Evolutionary conservation across 2,329 filamentous ascomycete genomes (phyloP).

Genomic region (Colletotrichum filicis): DNA sequence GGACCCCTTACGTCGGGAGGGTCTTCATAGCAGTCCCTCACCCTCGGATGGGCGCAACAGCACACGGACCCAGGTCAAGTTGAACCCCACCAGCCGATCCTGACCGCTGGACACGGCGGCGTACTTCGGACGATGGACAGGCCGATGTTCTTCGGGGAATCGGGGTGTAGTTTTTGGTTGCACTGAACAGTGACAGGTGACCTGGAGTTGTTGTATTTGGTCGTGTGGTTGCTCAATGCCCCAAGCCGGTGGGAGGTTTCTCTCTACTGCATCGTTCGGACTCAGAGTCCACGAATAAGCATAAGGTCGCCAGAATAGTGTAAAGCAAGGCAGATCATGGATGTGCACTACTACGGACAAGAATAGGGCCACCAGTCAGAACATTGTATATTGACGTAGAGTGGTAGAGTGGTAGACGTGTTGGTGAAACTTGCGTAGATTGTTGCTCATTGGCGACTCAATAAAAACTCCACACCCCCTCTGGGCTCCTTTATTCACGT

Average conservation of each 20-base stretch:
- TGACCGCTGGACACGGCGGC: not conserved
- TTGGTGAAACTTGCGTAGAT: not conserved
- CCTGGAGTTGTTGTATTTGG: not conserved
- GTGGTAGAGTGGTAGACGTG: not conserved
- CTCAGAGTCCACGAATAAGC: not conserved
- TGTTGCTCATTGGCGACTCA: not conserved
- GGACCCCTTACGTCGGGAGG: constrained; percentile 4
- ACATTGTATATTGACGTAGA: not conserved
- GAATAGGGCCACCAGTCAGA: not conserved
- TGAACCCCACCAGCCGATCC: not conserved
- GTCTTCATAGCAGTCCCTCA: not conserved
- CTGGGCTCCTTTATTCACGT: not conserved
- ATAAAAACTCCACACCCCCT: not conserved
- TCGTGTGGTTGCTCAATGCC: not conserved
- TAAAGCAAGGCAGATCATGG: not conserved
- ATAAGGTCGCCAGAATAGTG: not conserved
- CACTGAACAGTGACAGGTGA: not conserved
- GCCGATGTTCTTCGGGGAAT: not conserved
- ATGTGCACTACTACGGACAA: not conserved
- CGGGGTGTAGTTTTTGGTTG: not conserved
- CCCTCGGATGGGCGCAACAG: not conserved
- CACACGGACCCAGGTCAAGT: not conserved
- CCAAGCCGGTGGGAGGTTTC: not conserved
- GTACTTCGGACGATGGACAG: not conserved
- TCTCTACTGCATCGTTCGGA: not conserved